These are phyloP conservation scores for Psophocarpus tetragonolobus DNA, from an alignment of 306 rosid species.

Conservation along the genomic window DNA sequence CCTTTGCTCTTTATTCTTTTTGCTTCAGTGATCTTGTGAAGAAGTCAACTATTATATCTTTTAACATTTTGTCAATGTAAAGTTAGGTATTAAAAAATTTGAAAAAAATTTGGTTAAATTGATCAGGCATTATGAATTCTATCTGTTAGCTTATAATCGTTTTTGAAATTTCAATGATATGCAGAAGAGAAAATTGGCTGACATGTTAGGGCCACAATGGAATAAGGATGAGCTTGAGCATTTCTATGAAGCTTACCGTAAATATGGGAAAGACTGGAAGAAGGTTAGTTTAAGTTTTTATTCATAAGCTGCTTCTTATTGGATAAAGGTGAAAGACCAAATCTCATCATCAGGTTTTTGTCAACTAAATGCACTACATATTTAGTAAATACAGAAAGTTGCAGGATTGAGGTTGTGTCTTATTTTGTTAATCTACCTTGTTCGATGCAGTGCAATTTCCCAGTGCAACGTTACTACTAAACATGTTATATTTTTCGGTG, in stretches of 20 bases:
- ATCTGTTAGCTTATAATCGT: conserved; percentile 6
- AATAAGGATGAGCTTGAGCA: conserved; percentile 73
- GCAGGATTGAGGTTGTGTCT: conserved; percentile 26
- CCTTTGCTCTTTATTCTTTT: neutral
- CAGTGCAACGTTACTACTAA: conserved; percentile 16
- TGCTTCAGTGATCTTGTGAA: neutral
- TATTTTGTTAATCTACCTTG: conserved; percentile 27
- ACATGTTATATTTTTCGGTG: conserved; percentile 6
- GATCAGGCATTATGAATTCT: conserved; percentile 24
- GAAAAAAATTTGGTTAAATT: conserved; percentile 26
- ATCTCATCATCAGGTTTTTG: conserved; percentile 21
- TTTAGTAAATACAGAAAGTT: conserved; percentile 16
- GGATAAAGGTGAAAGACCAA: conserved; percentile 16
- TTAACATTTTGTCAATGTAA: neutral
- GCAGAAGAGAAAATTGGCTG: conserved; percentile 94
- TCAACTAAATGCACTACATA: conserved; percentile 10
- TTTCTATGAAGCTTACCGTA: conserved; percentile 89
- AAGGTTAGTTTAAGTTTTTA: conserved; percentile 59
- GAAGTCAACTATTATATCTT: conserved; percentile 13
- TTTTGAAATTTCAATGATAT: conserved; percentile 39
- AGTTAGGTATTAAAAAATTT: neutral
- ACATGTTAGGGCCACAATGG: conserved; percentile 94
- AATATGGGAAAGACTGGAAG: conserved; percentile 92
- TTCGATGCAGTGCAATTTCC: conserved; percentile 23
- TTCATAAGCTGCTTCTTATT: conserved; percentile 21